phyloP scores from a whole-genome alignment of 805 yeast species.

The Kazachstania africana region DNA sequence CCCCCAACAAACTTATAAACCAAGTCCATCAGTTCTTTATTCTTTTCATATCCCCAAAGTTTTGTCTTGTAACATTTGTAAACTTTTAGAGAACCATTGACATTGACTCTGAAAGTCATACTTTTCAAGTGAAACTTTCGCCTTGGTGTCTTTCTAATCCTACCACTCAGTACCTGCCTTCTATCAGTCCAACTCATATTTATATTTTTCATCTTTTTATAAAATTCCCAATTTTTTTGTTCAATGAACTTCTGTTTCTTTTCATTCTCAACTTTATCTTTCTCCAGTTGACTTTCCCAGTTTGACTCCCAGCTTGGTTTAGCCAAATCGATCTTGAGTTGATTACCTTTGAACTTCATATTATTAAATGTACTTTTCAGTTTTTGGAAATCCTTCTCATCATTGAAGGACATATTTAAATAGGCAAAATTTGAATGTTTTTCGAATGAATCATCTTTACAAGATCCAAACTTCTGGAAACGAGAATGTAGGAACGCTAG shows the following conservation, averaged over 20 bases:
- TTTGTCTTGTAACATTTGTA: constrained; percentile 60
- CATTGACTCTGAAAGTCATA: constrained; percentile 53
- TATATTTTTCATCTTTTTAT: constrained; percentile 29
- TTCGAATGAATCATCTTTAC: constrained; percentile 39
- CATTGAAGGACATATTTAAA: constrained; percentile 44
- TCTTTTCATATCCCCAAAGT: constrained; percentile 84
- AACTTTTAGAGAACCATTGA: constrained; percentile 44
- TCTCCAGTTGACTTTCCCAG: constrained; percentile 36
- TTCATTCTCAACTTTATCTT: constrained; percentile 27
- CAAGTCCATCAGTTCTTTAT: constrained; percentile 47
- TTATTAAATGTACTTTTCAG: constrained; percentile 55
- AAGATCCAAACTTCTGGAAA: constrained; percentile 49
- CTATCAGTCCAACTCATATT: constrained; percentile 32
- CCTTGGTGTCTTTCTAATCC: constrained; percentile 48
- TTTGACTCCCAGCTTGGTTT: constrained; percentile 37
- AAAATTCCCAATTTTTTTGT: constrained; percentile 30
- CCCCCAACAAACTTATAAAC: constrained; percentile 52
- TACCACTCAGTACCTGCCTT: constrained; percentile 40
- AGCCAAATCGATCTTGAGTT: constrained; percentile 51
- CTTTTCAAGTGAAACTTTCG: constrained; percentile 26
- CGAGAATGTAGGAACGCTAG: constrained; percentile 39
- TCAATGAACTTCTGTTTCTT: constrained; percentile 24
- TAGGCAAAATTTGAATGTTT: constrained; percentile 51
- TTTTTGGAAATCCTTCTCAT: constrained; percentile 30
- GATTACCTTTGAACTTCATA: constrained; percentile 63